Evolutionary conservation across 306 rosid genomes (phyloP), one percentile per base, ranked within the genome.

Genomic region (Fragaria ananassa): DNA sequence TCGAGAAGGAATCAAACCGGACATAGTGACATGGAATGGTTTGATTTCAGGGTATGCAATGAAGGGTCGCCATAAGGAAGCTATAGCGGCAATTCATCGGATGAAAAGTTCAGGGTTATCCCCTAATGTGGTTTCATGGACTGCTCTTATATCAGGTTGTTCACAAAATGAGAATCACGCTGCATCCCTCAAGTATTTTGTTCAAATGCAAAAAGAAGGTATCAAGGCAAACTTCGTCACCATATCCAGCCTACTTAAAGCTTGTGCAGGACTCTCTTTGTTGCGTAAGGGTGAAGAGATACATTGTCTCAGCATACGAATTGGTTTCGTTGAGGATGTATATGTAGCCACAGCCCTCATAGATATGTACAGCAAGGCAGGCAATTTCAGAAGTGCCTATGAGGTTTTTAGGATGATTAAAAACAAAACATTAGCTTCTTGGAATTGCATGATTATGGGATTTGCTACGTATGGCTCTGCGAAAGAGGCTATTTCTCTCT

Each of bases 401-500:
- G 74, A 79, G 53, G 74, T 91, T 76, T 91, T 91, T 84, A 68
- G 63, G 76, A 85, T 75, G 78, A 89, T 81, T 79, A 74, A 73
- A 71, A 81, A 75, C 80, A 91, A 87, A 83, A 84, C 91, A 49
- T 72, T 83, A 45, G 88, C 90, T 4, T 91, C 91, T 81, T 91
- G 93, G 96, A 91, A 91, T 78, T 88, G 96, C 83, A 82, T 91
- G 91, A 85, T 91, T 82, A 87, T 87, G 91, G 93, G 91, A 56
- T 82, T 80, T 84, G 88, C 96, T 31, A 80, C 70, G 65, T 80
- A 87, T 80, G 88, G 93, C 76, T 79, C 78, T 41, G 91, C 86
- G 8, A 79, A 87, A 85, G 87, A 89, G 76, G 89, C 82, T 19
- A 81, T 81, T 18, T 76, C 14, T 23, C 96, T 89, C 44, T 91